Evolutionary conservation across 163 green algal genomes (phyloP), one percentile per base, ranked within the genome.

Genomic region (Chloromonas sp.): DNA sequence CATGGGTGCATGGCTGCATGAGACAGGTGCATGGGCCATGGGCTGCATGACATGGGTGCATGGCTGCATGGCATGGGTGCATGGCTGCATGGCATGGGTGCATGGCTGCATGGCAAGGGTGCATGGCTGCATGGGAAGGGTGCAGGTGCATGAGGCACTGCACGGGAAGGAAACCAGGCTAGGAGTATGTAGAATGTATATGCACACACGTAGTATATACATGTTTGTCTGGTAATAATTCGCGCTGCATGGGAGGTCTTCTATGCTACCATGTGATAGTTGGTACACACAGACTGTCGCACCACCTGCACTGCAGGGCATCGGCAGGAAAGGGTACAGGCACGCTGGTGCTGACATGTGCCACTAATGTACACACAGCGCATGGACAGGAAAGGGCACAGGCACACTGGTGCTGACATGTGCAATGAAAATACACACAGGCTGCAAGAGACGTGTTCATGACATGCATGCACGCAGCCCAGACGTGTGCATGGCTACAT

Each of bases 231-330:
- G 8, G 2, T 15, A 5, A 60, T 80, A 15, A 80, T 5, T 2
- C 8, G 14, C 15, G 57, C 36, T 36, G 36, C 36, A 36, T 36
- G 36, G 36, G 36, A 36, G 36, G 36, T 36, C 36, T 36, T 36
- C 36, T 36, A 36, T 36, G 36, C 36, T 36, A 36, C 36, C 36
- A 36, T 36, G 36, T 36, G 36, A 36, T 36, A 36, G 36, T 36
- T 0, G 83, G 80, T 15, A 86, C 85, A 60, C 71, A 89, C 74
- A 92, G 84, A 0, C 87, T 87, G 1, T 85, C 85, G 70, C 89
- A 92, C 89, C 89, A 92, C 66, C 89, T 87, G 79, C 89, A 92
- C 89, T 92, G 83, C 58, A 84, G 3, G 57, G 59, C 57, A 81
- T 57, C 36, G 36, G 36, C 36, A 36, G 36, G 36, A 36, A 36